Base-by-base conservation (phyloP, 768 basidiomycete genomes). In the Rhodosporidiobolus odoratus region DNA sequence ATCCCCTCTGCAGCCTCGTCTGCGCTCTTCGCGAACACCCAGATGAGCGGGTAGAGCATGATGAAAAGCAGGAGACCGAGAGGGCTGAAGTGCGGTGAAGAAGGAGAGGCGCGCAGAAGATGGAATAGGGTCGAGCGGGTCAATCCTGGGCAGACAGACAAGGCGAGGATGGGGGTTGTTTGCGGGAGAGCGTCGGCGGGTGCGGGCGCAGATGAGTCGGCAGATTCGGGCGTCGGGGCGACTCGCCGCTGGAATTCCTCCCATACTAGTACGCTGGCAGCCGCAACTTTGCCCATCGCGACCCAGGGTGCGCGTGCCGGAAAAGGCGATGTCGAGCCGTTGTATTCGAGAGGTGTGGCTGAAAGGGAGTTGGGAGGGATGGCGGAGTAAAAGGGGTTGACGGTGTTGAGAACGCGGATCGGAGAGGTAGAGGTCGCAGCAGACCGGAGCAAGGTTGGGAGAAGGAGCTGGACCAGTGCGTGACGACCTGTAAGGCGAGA, bases 311-410 rank as follows among this genome's bases (percentile, higher is more conserved):
- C 85, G 79, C 73, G 87, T 82, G 12, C 84, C 71, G 9, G 83
- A 0, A 73, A 71, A 34, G 65, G 69, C 48, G 65, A 0, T 65
- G 52, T 19, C 70, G 57, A 2, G 77, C 73, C 23, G 76, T 71
- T n/a, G 6, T 78, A 75, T 15, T 76, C 65, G 78, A 68, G 72
- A 23, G 27, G n/a, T 10, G 13, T 10, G 15, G 50, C 48, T 71
- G 72, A 75, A 81, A 80, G 72, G 3, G 45, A 53, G 25, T 34
- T 77, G 17, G 45, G 80, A 73, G 85, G 82, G 0, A 90, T 88
- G 2, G 93, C 91, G 3, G 91, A 87, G 75, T 95, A 96, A 75
- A 91, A 91, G 4, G 92, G 92, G 68, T 92, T 92, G 77, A 94
- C 84, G 48, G 92, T 83, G 65, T 87, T 87, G 77, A 97, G 82